These are phyloP conservation scores for Begonia peltatifolia DNA, from an alignment of 306 rosid species.

Conservation along the genomic window DNA sequence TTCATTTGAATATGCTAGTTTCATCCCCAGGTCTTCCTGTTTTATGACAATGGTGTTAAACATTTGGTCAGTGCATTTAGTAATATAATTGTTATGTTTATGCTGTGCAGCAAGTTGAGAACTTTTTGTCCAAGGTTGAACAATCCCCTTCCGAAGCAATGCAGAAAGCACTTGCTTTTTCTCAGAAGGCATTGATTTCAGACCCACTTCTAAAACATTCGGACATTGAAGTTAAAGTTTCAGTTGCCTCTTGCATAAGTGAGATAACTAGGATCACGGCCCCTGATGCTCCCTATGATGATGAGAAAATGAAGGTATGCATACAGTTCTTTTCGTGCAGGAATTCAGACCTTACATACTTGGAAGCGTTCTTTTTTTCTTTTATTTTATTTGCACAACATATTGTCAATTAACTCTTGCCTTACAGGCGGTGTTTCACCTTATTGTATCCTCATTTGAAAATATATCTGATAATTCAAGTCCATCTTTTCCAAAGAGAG, in stretches of 20 bases:
- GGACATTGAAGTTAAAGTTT: constrained; percentile 61
- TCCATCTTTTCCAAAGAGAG: constrained; percentile 52
- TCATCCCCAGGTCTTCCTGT: no score
- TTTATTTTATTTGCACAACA: neutral
- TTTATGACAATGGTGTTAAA: no score
- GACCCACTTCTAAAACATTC: constrained; percentile 50
- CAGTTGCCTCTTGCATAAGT: constrained; percentile 83
- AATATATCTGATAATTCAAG: constrained; percentile 51
- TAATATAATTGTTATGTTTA: no score
- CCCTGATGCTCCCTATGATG: constrained; percentile 91
- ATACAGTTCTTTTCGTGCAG: no score
- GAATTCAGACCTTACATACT: no score
- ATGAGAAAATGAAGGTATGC: constrained; percentile 81
- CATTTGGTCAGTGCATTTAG: no score
- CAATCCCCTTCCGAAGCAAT: constrained; percentile 63
- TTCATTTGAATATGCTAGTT: no score
- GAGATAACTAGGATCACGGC: constrained; percentile 95
- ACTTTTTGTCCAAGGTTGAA: constrained; percentile 51
- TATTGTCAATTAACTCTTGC: neutral
- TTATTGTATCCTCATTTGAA: constrained; percentile 84
- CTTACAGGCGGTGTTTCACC: constrained; percentile 62
- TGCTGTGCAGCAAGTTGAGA: constrained; percentile 38
- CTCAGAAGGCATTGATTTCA: constrained; percentile 51
- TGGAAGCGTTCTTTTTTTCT: neutral
- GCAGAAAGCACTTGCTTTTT: constrained; percentile 68